Percentiles rank a stretch among this genome's conserved stretches.
phyloP scores from a whole-genome alignment of 164 flowering plant genomes.

The Sextonia rubra region DNA sequence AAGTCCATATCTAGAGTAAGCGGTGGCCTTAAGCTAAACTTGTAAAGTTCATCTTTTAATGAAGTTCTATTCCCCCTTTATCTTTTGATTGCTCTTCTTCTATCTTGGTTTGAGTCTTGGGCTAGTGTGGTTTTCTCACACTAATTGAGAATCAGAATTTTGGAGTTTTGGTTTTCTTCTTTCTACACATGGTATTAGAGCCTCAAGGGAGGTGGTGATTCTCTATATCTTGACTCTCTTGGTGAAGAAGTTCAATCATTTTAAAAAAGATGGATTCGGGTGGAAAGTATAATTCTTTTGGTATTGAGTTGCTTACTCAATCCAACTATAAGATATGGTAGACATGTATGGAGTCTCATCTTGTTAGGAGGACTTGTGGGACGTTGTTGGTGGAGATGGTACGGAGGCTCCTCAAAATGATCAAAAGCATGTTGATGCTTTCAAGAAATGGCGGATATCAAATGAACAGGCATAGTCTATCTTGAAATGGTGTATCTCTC shows the following conservation, averaged over 20 bases:
- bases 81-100: too few relatives aligned
- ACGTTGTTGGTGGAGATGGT: slow-evolving; percentile 1
- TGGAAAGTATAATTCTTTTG: not conserved
- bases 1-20: too few relatives aligned
- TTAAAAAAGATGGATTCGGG: not conserved
- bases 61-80: too few relatives aligned
- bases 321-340: slow-evolving; percentile 3
- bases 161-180: not conserved
- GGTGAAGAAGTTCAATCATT: slow-evolving; percentile 3
- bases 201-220: not conserved
- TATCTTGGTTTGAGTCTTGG: not conserved
- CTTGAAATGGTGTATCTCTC: not conserved
- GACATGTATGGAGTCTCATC: slow-evolving; percentile 5
- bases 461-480: not conserved
- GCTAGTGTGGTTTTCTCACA: not conserved
- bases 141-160: not conserved
- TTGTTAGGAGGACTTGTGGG: slow-evolving; percentile 12
- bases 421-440: not conserved
- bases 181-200: not conserved
- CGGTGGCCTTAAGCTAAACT: too few relatives aligned
- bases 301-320: not conserved
- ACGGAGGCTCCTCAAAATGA: not conserved
- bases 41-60: too few relatives aligned
- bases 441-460: not conserved
- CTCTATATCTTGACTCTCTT: not conserved